Base-by-base conservation (phyloP, 805 yeast genomes). In the Candida vaughaniae region DNA sequence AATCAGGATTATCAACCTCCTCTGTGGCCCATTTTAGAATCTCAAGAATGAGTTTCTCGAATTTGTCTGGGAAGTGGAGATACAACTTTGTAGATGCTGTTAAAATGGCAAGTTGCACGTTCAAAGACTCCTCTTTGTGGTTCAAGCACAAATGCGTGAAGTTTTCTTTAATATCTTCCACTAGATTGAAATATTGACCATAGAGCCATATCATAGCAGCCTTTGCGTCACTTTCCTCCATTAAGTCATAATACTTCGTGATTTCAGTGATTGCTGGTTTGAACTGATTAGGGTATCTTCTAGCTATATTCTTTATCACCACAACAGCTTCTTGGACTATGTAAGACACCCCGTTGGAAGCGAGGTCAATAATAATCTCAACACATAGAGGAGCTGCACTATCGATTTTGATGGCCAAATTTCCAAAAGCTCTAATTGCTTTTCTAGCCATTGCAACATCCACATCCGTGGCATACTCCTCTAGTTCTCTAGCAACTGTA, bases 361-460 rank as follows among this genome's bases (percentile, higher is more conserved):
- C 60, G 36, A 88, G 68, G 20, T 74, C 80, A 25, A 76, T 50
- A 6, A 90, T 58, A 1, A 79, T 75, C 5, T 73, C 72, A 3
- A 86, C 82, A 57, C 95, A 86, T 16, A 68, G 68, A 4, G 68
- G 62, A 0, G 90, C 80, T 0, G 85, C 78, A 6, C 58, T 57
- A 17, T 78, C 79, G 11, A 88, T 60, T 52, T 86, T 87, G 18
- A 89, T 79, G 0, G 96, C 95, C 15, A 91, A 64, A 52, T 89
- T 86, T 2, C 97, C 97, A 43, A 91, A 79, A 0, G 96, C 95
- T 41, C 95, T 65, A 3, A 91, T 79, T 0, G 97, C 89, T 51
- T 88, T 85, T 38, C 95, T 69, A 1, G 90, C 86, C 82, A 89
- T 87, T 40, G 84, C 83, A 16, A 81, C 75, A 58, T 90, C 96